Conservation (phyloP, 192 early-diverging fungal species). For the Coemansia nantahalensis region DNA sequence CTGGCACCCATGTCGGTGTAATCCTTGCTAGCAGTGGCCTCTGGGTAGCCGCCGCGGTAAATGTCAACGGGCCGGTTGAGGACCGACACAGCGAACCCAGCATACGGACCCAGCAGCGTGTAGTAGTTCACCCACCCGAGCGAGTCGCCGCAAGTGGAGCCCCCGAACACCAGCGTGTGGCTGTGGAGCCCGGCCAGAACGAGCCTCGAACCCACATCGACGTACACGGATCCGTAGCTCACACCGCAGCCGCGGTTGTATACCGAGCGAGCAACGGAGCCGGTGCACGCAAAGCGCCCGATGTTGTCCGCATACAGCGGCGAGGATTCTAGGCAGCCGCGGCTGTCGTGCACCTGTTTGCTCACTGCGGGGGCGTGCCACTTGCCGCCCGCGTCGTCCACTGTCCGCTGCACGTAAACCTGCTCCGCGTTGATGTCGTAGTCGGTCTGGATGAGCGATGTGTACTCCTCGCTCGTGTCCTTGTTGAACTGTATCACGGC, state of each 20-base stretch:
- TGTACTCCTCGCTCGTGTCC: background rate
- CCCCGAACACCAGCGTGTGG: slow-evolving; percentile 11
- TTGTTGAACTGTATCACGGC: slow-evolving; percentile 21
- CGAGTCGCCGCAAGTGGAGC: slow-evolving; percentile 9
- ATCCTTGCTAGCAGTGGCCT: too few species aligned
- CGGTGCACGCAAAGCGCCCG: slow-evolving; percentile 4
- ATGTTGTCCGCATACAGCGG: background rate
- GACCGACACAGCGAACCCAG: slow-evolving; percentile 13
- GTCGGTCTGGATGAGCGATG: too few species aligned
- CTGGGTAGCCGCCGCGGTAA: too few species aligned
- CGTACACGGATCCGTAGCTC: slow-evolving; percentile 28
- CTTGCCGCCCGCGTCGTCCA: too few species aligned
- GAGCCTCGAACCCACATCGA: background rate
- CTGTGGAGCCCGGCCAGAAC: slow-evolving; percentile 24
- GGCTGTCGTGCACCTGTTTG: too few species aligned
- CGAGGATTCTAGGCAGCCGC: slow-evolving; percentile 7
- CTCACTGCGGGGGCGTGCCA: too few species aligned
- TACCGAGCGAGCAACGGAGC: background rate
- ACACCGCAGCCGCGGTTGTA: slow-evolving; percentile 11
- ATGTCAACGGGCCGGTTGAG: background rate
- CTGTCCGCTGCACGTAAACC: too few species aligned
- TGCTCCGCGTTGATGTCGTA: too few species aligned
- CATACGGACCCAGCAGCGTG: slow-evolving; percentile 26
- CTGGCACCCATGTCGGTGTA: background rate
- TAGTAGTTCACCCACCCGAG: slow-evolving; percentile 18